Evolutionary conservation across 2,329 filamentous ascomycete species (phyloP).

Genomic region (Pseudocercospora crystallina): DNA sequence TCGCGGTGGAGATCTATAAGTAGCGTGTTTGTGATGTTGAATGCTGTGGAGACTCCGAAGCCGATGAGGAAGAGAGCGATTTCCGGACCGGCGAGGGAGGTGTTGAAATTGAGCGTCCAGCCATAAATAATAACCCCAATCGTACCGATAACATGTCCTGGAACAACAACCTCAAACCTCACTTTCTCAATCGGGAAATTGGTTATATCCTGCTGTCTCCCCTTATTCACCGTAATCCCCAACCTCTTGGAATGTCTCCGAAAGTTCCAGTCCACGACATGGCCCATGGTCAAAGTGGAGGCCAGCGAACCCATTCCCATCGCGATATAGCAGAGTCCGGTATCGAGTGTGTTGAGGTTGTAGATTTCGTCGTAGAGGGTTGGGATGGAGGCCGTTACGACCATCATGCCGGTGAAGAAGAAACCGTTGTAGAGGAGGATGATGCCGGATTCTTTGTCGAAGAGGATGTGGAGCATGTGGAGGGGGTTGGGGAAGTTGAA

Average conservation of each 20-base stretch:
- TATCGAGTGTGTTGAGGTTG: conserved; percentile 31
- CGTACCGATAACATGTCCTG: conserved; percentile 37
- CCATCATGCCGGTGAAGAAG: conserved; percentile 51
- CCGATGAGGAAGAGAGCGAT: conserved; percentile 47
- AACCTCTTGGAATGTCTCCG: conserved; percentile 62
- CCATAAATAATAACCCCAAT: conserved; percentile 41
- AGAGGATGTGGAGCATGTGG: conserved; percentile 38
- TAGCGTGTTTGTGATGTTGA: conserved; percentile 48
- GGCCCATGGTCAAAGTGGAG: conserved; percentile 50
- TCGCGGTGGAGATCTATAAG: conserved; percentile 45
- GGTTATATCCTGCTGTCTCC: conserved; percentile 54
- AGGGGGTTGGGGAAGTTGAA: conserved; percentile 43
- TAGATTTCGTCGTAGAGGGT: conserved; percentile 39
- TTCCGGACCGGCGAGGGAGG: conserved; percentile 43
- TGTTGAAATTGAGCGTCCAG: conserved; percentile 41
- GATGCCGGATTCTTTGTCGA: conserved; percentile 24
- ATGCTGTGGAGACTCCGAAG: conserved; percentile 37
- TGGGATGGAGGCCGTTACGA: conserved; percentile 47
- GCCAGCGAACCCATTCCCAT: conserved; percentile 41
- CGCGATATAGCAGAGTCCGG: conserved; percentile 31
- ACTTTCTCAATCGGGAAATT: conserved; percentile 53
- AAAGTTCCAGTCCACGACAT: conserved; percentile 71
- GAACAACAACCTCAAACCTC: conserved; percentile 42
- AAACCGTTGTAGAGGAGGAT: conserved; percentile 31
- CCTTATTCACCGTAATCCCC: conserved; percentile 61